Evolutionary conservation across 2,329 filamentous ascomycete genomes (phyloP).

Genomic region (Hypomyces perniciosus): DNA sequence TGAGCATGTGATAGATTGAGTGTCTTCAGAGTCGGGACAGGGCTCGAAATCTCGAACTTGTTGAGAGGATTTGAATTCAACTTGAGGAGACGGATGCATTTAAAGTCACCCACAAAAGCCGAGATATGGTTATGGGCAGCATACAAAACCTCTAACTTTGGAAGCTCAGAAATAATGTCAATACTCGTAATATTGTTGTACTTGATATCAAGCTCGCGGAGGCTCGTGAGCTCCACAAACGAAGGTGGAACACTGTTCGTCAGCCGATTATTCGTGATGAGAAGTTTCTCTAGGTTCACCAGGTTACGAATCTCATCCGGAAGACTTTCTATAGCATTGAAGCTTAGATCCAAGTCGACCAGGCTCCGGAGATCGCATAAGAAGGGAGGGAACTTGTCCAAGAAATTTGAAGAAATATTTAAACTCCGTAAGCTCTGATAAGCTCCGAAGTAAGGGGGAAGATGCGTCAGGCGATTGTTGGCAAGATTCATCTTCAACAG

Average conservation of each 20-base stretch:
- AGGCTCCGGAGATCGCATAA: constrained; percentile 75
- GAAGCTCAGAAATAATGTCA: constrained; percentile 76
- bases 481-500: constrained; percentile 86
- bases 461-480: constrained; percentile 77
- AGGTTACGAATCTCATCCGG: constrained; percentile 74
- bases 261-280: constrained; percentile 92
- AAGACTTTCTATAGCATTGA: constrained; percentile 79
- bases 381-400: constrained; percentile 79
- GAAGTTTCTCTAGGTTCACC: constrained; percentile 75
- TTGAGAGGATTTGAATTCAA: constrained; percentile 95
- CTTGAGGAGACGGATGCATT: constrained; percentile 74
- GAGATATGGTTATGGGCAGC: constrained; percentile 92
- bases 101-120: constrained; percentile 83
- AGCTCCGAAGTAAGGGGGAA: constrained; percentile 76
- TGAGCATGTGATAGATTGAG: constrained; percentile 90
- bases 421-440: constrained; percentile 76
- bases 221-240: constrained; percentile 65
- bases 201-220: constrained; percentile 89
- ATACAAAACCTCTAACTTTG: constrained; percentile 79
- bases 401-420: constrained; percentile 89
- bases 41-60: constrained; percentile 74
- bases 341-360: constrained; percentile 92
- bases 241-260: constrained; percentile 66
- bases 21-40: constrained; percentile 74
- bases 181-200: constrained; percentile 89